A percentile compares a stretch with the other conserved stretches of the same genome.
These are phyloP conservation scores for Phlebiopsis gigantea DNA, from an alignment of 768 basidiomycete genomes.

Conservation along the genomic window DNA sequence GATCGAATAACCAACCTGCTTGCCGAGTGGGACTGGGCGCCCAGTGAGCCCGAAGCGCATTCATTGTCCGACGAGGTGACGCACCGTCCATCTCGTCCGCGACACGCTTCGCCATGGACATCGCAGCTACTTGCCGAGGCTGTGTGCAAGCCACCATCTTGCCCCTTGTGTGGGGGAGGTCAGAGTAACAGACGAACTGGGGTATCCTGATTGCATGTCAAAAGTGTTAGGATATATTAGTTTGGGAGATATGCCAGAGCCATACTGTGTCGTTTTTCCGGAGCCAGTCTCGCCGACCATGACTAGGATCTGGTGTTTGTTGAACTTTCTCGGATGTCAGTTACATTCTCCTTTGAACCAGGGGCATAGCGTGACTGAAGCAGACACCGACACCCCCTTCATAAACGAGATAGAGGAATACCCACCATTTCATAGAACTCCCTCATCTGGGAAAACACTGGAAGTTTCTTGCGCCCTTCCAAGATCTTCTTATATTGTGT, in stretches of 20 bases:
- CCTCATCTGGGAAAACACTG: slow-evolving; percentile 89
- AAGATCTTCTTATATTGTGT: slow-evolving; percentile 83
- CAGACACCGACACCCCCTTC: slow-evolving; percentile 26
- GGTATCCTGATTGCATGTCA: slow-evolving; percentile 62
- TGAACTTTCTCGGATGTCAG: slow-evolving; percentile 47
- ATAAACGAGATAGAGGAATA: slow-evolving; percentile 16
- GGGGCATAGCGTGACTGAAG: slow-evolving; percentile 19
- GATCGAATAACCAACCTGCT: slow-evolving; percentile 96
- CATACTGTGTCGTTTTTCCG: slow-evolving; percentile 94
- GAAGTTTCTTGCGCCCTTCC: slow-evolving; percentile 78
- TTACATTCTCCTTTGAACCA: slow-evolving; percentile 14
- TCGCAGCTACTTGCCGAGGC: slow-evolving; percentile 92
- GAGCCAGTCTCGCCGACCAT: slow-evolving; percentile 95
- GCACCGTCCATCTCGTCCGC: slow-evolving; percentile 98
- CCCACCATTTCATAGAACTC: slow-evolving; percentile 88
- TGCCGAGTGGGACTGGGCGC: slow-evolving; percentile 75
- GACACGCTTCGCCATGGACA: slow-evolving; percentile 97
- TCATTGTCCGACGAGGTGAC: slow-evolving; percentile 23
- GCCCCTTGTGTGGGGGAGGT: slow-evolving; percentile 83
- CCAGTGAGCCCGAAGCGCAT: background rate
- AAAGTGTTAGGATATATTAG: slow-evolving; percentile 12
- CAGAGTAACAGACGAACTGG: slow-evolving; percentile 92
- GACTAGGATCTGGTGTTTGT: slow-evolving; percentile 76
- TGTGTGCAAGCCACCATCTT: slow-evolving; percentile 97
- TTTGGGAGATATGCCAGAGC: background rate